These are phyloP conservation scores for Penicillium goetzii DNA, from an alignment of 495 filamentous ascomycete genomes.

Conservation along the genomic window DNA sequence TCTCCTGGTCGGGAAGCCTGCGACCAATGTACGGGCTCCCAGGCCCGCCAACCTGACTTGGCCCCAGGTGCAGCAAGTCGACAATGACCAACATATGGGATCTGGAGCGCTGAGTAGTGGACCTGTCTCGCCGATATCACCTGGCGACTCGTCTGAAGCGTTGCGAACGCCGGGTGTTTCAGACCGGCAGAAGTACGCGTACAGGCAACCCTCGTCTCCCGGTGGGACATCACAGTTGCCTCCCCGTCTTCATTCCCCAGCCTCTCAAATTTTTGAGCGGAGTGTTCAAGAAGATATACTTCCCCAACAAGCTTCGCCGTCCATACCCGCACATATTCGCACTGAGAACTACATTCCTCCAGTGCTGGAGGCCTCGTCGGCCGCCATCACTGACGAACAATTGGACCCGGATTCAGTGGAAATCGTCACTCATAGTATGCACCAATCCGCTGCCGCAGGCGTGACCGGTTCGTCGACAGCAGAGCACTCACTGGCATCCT, in stretches of 20 bases:
- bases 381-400: constrained; percentile 76
- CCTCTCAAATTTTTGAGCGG: constrained; percentile 90
- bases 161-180: constrained; percentile 27
- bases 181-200: constrained; percentile 40
- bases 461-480: constrained; percentile 54
- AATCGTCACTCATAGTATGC: constrained; percentile 80
- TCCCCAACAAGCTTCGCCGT: constrained; percentile 59
- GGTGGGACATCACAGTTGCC: constrained; percentile 55
- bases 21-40: constrained; percentile 23
- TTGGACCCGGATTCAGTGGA: constrained; percentile 69
- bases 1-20: constrained; percentile 12
- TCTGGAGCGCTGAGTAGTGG: constrained; percentile 20
- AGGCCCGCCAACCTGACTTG: constrained; percentile 29
- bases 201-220: constrained; percentile 48
- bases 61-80: constrained; percentile 18
- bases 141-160: constrained; percentile 46
- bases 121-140: constrained; percentile 29
- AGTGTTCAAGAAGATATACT: constrained; percentile 80
- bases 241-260: constrained; percentile 65
- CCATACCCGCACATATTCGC: constrained; percentile 84
- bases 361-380: constrained; percentile 83
- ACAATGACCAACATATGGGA: constrained; percentile 16
- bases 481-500: constrained; percentile 38
- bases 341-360: constrained; percentile 92
- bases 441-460: constrained; percentile 72